Percentiles rank a stretch among this genome's conserved stretches.
Conservation (phyloP, 148 eudicot genomes). For the Cornus kousa region DNA sequence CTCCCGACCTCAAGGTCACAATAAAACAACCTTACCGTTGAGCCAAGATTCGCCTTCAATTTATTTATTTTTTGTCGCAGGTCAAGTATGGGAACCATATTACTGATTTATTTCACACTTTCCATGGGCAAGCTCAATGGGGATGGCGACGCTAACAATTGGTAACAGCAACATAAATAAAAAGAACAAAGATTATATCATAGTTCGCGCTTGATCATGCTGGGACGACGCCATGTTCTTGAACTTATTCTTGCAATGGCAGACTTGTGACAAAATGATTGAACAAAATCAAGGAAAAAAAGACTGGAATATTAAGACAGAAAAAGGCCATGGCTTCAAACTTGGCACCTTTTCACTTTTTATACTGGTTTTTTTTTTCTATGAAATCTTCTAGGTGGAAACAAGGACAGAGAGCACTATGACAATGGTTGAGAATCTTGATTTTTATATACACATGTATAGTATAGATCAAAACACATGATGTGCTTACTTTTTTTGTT, state of each 20-base stretch:
- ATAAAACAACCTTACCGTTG: too few species aligned
- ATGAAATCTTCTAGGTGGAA: not conserved
- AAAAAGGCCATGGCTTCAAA: not conserved
- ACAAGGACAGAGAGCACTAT: slow-evolving; percentile 17
- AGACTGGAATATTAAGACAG: not conserved
- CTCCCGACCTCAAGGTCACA: too few species aligned
- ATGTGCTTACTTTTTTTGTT: not conserved
- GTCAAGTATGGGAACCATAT: slow-evolving; percentile 74
- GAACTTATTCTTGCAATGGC: too few species aligned
- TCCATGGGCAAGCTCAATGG: slow-evolving; percentile 37
- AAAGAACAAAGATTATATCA: not conserved
- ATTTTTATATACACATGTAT: not conserved
- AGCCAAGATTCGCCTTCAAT: too few species aligned
- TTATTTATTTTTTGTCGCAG: slow-evolving; percentile 31
- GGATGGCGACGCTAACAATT: slow-evolving; percentile 31
- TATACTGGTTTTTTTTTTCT: not conserved
- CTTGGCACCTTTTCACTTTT: slow-evolving; percentile 3
- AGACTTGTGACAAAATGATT: not conserved
- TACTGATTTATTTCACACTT: slow-evolving; percentile 76
- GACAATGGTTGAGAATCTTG: slow-evolving; percentile 10
- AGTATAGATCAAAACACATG: not conserved
- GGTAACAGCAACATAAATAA: slow-evolving; percentile 15
- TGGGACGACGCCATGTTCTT: too few species aligned
- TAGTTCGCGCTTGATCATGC: not conserved
- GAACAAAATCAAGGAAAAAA: not conserved